Conservation (phyloP, 1,284 basidiomycete genomes). For the Malassezia sympodialis region DNA sequence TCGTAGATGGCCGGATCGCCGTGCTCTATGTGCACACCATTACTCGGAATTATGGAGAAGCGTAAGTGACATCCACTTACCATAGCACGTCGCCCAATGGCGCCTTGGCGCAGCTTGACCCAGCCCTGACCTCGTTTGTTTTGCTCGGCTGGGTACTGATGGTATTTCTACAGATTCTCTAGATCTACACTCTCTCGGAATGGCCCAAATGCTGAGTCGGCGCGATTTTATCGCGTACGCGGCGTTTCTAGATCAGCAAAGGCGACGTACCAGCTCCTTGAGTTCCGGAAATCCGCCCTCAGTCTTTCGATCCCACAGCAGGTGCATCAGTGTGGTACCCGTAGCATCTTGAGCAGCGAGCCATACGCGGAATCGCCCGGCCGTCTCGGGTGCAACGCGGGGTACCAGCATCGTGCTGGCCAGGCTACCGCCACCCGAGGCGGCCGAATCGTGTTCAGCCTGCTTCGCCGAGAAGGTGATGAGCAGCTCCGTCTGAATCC, state of each 20-base stretch:
- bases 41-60: not conserved
- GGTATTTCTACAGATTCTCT: not conserved
- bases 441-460: not conserved
- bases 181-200: conserved; percentile 7
- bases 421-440: conserved; percentile 10
- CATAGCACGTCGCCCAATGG: not conserved
- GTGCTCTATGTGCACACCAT: conserved; percentile 52
- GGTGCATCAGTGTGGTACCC: not conserved
- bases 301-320: conserved; percentile 17
- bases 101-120: not conserved
- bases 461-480: conserved; percentile 15
- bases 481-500: conserved; percentile 18
- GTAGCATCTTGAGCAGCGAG: not conserved
- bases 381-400: conserved; percentile 10
- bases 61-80: not conserved
- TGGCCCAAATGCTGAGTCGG: conserved; percentile 12
- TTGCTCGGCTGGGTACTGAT: not conserved
- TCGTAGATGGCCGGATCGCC: conserved; percentile 75
- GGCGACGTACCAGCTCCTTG: conserved; percentile 10
- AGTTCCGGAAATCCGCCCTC: conserved; percentile 16
- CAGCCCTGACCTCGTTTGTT: not conserved
- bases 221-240: conserved; percentile 15
- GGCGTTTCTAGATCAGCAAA: conserved; percentile 5
- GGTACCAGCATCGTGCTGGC: conserved; percentile 14
- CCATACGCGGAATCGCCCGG: conserved; percentile 17